A percentile compares a stretch with the other conserved stretches of the same genome.
These are phyloP conservation scores for Chaetomiaceae sp. DNA, from an alignment of 2,329 filamentous ascomycete genomes.

Conservation along the genomic window DNA sequence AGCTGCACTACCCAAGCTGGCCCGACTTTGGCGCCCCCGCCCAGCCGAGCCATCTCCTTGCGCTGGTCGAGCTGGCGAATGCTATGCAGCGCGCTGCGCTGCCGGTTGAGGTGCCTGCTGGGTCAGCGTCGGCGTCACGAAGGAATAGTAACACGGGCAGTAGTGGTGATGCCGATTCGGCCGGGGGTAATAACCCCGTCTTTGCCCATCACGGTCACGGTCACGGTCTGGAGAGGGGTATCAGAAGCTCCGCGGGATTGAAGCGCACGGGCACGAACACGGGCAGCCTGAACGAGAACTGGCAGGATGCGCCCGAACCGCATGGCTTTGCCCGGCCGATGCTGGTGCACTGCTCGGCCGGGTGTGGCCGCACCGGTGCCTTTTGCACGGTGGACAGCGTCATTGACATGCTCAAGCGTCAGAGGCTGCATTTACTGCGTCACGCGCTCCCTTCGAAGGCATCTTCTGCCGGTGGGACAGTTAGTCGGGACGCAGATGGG, in stretches of 20 bases:
- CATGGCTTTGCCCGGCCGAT: slow-evolving; percentile 60
- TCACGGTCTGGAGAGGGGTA: neutral
- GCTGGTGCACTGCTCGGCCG: slow-evolving; percentile 91
- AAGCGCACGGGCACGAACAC: slow-evolving; percentile 3
- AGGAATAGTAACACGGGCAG: neutral
- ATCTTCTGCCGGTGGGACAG: no score
- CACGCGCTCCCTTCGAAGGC: slow-evolving; percentile 28
- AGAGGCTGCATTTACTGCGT: slow-evolving; percentile 43
- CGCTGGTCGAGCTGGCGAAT: slow-evolving; percentile 84
- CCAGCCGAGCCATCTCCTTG: slow-evolving; percentile 79
- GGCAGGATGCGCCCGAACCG: slow-evolving; percentile 58
- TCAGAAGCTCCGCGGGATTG: neutral
- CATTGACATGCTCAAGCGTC: slow-evolving; percentile 93
- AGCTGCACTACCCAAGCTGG: slow-evolving; percentile 94
- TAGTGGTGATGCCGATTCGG: neutral
- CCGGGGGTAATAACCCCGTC: neutral
- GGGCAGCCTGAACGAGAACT: slow-evolving; percentile 34
- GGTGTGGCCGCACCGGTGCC: slow-evolving; percentile 90
- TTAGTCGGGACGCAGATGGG: slow-evolving; percentile 37
- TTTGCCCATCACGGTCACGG: neutral
- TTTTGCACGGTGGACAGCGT: slow-evolving; percentile 97
- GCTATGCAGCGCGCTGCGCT: slow-evolving; percentile 59
- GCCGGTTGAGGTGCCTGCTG: slow-evolving; percentile 39
- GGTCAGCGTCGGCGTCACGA: slow-evolving; percentile 1
- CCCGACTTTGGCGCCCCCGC: slow-evolving; percentile 94